Percentiles rank a stretch among this genome's conserved stretches.
These are phyloP conservation scores for Platismatia glauca DNA, from an alignment of 495 filamentous ascomycete species.

Conservation along the genomic window DNA sequence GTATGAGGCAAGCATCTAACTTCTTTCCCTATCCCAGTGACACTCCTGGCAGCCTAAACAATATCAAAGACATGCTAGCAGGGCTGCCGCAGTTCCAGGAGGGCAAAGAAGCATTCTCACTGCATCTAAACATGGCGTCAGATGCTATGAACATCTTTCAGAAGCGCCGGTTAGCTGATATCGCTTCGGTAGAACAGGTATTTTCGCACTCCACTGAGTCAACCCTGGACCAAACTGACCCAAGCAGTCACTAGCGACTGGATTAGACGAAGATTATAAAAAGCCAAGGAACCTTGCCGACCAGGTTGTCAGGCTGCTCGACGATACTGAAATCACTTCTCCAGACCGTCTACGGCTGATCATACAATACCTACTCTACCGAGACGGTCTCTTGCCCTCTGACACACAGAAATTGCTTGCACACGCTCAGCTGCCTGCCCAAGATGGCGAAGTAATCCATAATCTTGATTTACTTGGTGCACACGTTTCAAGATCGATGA, in stretches of 20 bases:
- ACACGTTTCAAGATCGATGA: slow-evolving; percentile 61
- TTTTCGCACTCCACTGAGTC: not conserved
- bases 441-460: slow-evolving; percentile 60
- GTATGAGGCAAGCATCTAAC: not conserved
- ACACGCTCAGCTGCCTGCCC: slow-evolving; percentile 67
- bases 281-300: slow-evolving; percentile 84
- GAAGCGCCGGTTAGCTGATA: slow-evolving; percentile 69
- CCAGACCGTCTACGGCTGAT: slow-evolving; percentile 78
- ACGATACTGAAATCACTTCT: slow-evolving; percentile 60
- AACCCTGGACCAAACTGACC: slow-evolving; percentile 10
- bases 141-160: slow-evolving; percentile 93
- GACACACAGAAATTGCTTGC: slow-evolving; percentile 78
- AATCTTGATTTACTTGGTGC: slow-evolving; percentile 81
- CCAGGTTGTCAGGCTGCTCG: slow-evolving; percentile 74
- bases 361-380: slow-evolving; percentile 74
- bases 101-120: slow-evolving; percentile 87
- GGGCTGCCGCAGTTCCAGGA: slow-evolving; percentile 89
- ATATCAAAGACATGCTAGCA: slow-evolving; percentile 94
- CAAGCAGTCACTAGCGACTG: slow-evolving; percentile 68
- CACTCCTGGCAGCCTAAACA: slow-evolving; percentile 67
- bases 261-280: slow-evolving; percentile 83
- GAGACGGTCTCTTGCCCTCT: slow-evolving; percentile 76
- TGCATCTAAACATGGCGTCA: slow-evolving; percentile 96
- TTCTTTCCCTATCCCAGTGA: slow-evolving; percentile 36
- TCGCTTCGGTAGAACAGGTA: slow-evolving; percentile 75